A percentile compares a stretch with the other conserved stretches of the same genome.
Conservation (phyloP, 352 stramenopile species). For the Thalassiosira delicatula region DNA sequence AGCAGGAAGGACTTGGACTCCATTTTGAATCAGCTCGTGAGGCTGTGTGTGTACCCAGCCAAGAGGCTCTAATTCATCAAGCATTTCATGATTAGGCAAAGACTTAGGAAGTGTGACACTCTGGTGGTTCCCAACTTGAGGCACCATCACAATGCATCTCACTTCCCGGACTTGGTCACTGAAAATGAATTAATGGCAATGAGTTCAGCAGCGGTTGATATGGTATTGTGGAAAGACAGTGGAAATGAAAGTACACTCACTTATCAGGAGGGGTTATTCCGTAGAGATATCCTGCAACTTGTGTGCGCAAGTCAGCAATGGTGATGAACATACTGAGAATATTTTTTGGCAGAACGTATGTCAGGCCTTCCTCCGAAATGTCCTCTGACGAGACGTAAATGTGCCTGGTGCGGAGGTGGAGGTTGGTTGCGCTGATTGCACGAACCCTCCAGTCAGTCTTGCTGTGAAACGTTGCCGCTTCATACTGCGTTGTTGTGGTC, state of each 20-base stretch:
- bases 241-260: no score
- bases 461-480: slow-evolving; percentile 98
- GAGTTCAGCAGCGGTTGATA: no score
- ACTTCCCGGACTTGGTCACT: slow-evolving; percentile 99
- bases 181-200: no score
- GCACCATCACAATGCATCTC: slow-evolving; percentile 98
- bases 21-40: slow-evolving; percentile 96
- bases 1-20: slow-evolving; percentile 85
- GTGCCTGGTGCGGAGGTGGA: slow-evolving; percentile 98
- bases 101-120: slow-evolving; percentile 96
- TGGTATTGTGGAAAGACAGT: no score
- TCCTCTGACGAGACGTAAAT: no score
- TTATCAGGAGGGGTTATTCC: slow-evolving; percentile 98
- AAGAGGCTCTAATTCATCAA: slow-evolving; percentile 97
- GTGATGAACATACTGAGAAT: slow-evolving; percentile 99
- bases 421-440: slow-evolving; percentile 98
- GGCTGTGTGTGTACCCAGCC: slow-evolving; percentile 99
- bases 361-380: no score
- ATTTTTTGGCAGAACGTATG: slow-evolving; percentile 99
- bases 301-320: slow-evolving; percentile 95
- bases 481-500: slow-evolving; percentile 98
- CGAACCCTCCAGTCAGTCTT: slow-evolving; percentile 99
- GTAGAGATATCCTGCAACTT: slow-evolving; percentile 98
- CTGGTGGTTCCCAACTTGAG: slow-evolving; percentile 98
- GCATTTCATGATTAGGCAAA: slow-evolving; percentile 94